A percentile compares a stretch with the other conserved stretches of the same genome.
phyloP scores from a whole-genome alignment of 2,329 filamentous ascomycete genomes.

The Chlorencoelia australis region DNA sequence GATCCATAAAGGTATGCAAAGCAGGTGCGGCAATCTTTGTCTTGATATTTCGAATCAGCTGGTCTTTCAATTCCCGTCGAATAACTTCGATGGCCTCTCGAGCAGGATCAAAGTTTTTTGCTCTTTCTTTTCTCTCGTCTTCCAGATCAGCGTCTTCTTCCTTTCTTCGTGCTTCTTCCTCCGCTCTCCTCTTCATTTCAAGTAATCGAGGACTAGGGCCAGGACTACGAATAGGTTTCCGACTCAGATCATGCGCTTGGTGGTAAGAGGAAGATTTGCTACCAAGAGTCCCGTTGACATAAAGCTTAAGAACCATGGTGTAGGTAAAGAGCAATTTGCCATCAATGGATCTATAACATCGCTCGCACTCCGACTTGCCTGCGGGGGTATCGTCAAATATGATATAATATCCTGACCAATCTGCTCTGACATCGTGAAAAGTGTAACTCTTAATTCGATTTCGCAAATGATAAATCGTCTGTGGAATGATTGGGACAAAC shows the following conservation, averaged over 20 bases:
- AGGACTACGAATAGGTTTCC: slow-evolving; percentile 32
- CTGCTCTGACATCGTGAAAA: slow-evolving; percentile 73
- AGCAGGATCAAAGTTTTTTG: slow-evolving; percentile 84
- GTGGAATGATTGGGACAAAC: slow-evolving; percentile 76
- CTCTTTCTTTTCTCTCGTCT: slow-evolving; percentile 80
- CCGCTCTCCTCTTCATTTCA: slow-evolving; percentile 48
- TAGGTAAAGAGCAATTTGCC: slow-evolving; percentile 86
- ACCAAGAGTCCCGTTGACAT: slow-evolving; percentile 28
- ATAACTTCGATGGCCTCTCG: slow-evolving; percentile 71
- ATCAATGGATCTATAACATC: slow-evolving; percentile 70
- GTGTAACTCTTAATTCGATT: slow-evolving; percentile 76
- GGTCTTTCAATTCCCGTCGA: slow-evolving; percentile 71
- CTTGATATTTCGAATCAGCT: slow-evolving; percentile 81
- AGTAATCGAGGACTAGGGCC: slow-evolving; percentile 32
- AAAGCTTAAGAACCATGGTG: slow-evolving; percentile 81
- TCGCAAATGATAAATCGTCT: slow-evolving; percentile 82
- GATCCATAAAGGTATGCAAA: slow-evolving; percentile 73
- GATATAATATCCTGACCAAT: slow-evolving; percentile 82
- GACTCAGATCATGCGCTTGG: slow-evolving; percentile 10
- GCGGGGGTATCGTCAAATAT: slow-evolving; percentile 71
- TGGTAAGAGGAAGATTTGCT: slow-evolving; percentile 9
- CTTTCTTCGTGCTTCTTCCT: slow-evolving; percentile 53
- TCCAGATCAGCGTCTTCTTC: slow-evolving; percentile 78
- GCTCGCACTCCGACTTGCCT: slow-evolving; percentile 70
- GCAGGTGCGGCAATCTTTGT: slow-evolving; percentile 74